Evolutionary conservation across 2,329 filamentous ascomycete species (phyloP), one percentile per base, ranked within the genome.

Genomic region (Penicillium hesseltinei): DNA sequence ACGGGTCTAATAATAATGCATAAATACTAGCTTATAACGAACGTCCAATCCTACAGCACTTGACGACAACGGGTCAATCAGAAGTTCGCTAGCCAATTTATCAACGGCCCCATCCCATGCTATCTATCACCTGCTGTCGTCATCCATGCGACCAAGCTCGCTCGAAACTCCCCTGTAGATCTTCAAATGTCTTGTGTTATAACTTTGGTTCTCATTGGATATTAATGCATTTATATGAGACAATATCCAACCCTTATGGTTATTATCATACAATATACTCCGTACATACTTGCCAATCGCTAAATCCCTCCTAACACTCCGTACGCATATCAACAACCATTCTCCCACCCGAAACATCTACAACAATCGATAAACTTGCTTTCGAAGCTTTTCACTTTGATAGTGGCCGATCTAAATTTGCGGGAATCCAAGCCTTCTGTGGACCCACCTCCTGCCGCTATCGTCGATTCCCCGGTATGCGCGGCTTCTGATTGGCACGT

Each of bases 381-480:
- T 47, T 51, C 48, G 46, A 49, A 52, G 39, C 50, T 52, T 52
- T 38, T 55, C 47, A 48, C 40, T 56, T 58, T 47, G 54, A 58
- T 67, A 56, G 48, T 38, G 57, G 64, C 21, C 58, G 63, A 69
- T 69, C 68, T 61, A 62, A 69, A 68, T 68, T 66, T 66, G 49
- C 60, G 62, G 59, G 57, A 62, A 66, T 63, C 55, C 65, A 62
- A 66, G 58, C 63, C 57, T 67, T 59, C 33, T 21, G 48, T 29
- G 58, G 65, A 61, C 65, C 68, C 65, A 61, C 65, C 54, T 56
- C 62, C 61, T 62, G 60, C 64, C 62, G 62, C 63, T 62, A 58
- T 66, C 60, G 51, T 66, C 56, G 39, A 61, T 54, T 47, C n/a
- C 54, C 60, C 48, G 63, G 60, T 50, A 66, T 66, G 62, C 36